Conservation (phyloP, 192 early-diverging fungal genomes). For the Podila horticola region DNA sequence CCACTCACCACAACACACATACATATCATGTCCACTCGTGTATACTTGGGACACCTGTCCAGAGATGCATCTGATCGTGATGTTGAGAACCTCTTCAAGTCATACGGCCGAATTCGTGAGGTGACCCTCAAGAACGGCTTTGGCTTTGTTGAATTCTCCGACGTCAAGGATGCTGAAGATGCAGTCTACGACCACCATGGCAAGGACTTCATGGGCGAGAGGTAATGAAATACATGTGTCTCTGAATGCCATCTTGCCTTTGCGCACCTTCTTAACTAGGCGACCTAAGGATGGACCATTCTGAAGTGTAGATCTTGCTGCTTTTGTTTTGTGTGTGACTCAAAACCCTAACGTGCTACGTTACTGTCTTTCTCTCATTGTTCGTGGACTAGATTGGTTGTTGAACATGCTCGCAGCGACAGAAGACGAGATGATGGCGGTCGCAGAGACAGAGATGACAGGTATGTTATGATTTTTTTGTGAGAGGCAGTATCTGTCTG, state of each 20-base stretch:
- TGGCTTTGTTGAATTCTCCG: slow-evolving; percentile 95
- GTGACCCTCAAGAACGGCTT: slow-evolving; percentile 87
- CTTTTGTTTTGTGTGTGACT: neutral
- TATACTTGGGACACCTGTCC: slow-evolving; percentile 86
- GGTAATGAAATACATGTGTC: slow-evolving; percentile 58
- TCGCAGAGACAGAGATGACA: slow-evolving; percentile 61
- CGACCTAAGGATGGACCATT: neutral
- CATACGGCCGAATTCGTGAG: slow-evolving; percentile 85
- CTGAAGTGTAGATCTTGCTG: neutral
- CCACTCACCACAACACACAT: neutral
- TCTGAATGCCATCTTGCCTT: neutral
- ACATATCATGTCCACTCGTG: slow-evolving; percentile 56
- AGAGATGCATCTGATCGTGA: slow-evolving; percentile 87
- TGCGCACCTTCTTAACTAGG: neutral
- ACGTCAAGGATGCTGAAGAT: slow-evolving; percentile 88
- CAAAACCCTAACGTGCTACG: neutral
- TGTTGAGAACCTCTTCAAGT: slow-evolving; percentile 82
- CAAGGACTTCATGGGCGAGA: slow-evolving; percentile 84
- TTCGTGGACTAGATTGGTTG: slow-evolving; percentile 67
- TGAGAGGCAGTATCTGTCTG: neutral
- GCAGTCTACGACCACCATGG: slow-evolving; percentile 88
- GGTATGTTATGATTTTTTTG: slow-evolving; percentile 37
- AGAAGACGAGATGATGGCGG: slow-evolving; percentile 64
- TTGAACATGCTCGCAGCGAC: slow-evolving; percentile 82
- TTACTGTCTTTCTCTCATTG: neutral